Evolutionary conservation across 495 filamentous ascomycete genomes (phyloP), one percentile per base, ranked within the genome.

Genomic region (Talaromyces wortmannii): DNA sequence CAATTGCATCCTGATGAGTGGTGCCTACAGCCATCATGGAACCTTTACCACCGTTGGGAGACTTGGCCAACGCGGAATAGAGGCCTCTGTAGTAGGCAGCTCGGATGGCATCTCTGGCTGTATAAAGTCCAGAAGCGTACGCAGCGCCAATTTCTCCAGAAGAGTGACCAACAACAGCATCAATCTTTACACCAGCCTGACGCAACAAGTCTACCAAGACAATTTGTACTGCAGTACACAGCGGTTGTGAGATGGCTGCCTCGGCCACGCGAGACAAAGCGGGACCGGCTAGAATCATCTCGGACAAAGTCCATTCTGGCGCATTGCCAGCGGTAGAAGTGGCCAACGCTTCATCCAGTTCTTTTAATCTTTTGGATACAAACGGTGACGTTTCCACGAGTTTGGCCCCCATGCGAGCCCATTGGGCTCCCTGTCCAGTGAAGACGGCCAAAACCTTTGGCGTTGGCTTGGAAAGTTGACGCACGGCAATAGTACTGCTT

Each of bases 61-160:
- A 49, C 17, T 55, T 29, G 3, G 60, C 57, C 4, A 63, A 49
- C 16, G 59, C 2, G n/a, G 40, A 43, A 43, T 43, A 43, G 10
- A 43, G 40, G 17, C 83, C 83, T 18, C 82, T 73, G 32, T 78
- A 79, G 57, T 81, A 85, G 0, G 83, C 79, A 51, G 79, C 63
- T 0, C n/a, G 50, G 40, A 6, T 67, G 58, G 45, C 82, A 62
- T 69, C 77, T 56, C 55, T 57, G 10, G 70, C 65, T 0, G 65
- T 62, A 7, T 82, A 52, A 8, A 64, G 62, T 6, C 73, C 78
- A 7, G 78, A 76, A 6, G 75, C 78, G 55, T 81, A 83, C 0
- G 80, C 80, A 8, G 79, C 79, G 6, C 68, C 78, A 30, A 87
- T 83, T 61, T 87, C 83, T 3, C 84, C 84, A 2, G 76, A 79